phyloP scores from a whole-genome alignment of 352 stramenopile genomes.

The Pythium plurisporium region DNA sequence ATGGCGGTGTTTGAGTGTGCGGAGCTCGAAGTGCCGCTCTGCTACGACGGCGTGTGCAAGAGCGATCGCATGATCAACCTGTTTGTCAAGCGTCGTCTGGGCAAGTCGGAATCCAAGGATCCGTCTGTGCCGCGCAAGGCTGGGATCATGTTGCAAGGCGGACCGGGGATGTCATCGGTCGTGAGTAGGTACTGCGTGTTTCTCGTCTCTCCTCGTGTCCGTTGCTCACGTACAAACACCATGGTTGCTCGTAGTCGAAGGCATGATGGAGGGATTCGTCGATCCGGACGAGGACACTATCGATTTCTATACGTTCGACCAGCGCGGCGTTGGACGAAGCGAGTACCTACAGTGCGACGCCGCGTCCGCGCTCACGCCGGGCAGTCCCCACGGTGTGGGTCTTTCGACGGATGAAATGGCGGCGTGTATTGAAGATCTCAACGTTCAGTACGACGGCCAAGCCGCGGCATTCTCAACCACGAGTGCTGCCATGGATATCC shows the following conservation, averaged over 20 bases:
- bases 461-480: constrained; percentile 15
- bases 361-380: constrained; percentile 18
- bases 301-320: constrained; percentile 30
- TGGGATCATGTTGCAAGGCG: constrained; percentile 11
- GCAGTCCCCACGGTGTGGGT: constrained; percentile 4
- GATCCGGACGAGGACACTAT: constrained; percentile 14
- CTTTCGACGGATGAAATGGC: constrained; percentile 19
- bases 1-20: constrained; percentile 45
- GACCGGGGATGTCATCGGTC: constrained; percentile 2
- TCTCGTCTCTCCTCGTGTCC: too few species aligned
- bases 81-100: constrained; percentile 31
- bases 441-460: constrained; percentile 23
- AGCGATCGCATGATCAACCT: constrained; percentile 53
- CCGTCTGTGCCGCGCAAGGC: not conserved
- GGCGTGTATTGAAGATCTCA: constrained; percentile 22
- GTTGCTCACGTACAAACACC: too few species aligned
- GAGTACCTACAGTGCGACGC: constrained; percentile 25
- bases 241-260: constrained; percentile 1
- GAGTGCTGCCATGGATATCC: constrained; percentile 22
- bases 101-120: not conserved
- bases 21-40: constrained; percentile 62
- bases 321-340: constrained; percentile 30
- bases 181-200: constrained; percentile 20
- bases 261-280: not conserved
- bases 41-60: constrained; percentile 56